Base-by-base conservation (phyloP, 2,329 filamentous ascomycete species). In the Pseudogymnoascus sp. region DNA sequence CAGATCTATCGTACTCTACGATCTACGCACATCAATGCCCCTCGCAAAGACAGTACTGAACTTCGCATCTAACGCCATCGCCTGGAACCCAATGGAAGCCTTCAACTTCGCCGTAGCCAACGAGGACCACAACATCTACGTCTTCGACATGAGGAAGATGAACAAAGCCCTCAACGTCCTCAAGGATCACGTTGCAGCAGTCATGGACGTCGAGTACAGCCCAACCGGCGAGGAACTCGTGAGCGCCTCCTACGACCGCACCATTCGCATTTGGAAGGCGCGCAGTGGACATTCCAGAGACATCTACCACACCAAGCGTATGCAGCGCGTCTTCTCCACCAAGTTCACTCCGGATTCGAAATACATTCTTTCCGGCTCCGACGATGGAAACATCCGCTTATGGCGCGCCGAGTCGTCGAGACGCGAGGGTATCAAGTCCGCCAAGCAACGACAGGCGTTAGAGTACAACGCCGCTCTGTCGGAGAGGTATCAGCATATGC, bases 21-120 rank as follows among this genome's bases (percentile, higher is more conserved):
- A 99, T 74, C 82, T 98, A 54, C 87, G 95, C 62, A 96, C 93
- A 11, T 89, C 87, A 4, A 90, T 88, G 39, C 90, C 95, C 10
- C 81, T 98, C 16, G 84, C 90, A 67, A 93, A 93, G 73, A 88
- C 90, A 0, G 83, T 92, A 11, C 84, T 98, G 69, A 90, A 85
- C 62, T 89, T 99, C 69, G 86, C 92, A 39, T 89, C 86, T 65
- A 97, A 96, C 78, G 84, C 87, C 60, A 83, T 97, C 62, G 83
- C 89, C 48, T 99, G 93, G 92, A 97, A 97, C 70, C 95, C 95
- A 0, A 95, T 97, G 88, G 93, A 96, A 76, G 90, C 92, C 6
- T 96, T 96, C 81, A 96, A 98, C 78, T 88, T 98, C 73, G 93
- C 92, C 14, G 87, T 93, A 31, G 95, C 91, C 11, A 96, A 90